Evolutionary conservation across 345 rosid species (phyloP).

Genomic region (Populus deltoides): DNA sequence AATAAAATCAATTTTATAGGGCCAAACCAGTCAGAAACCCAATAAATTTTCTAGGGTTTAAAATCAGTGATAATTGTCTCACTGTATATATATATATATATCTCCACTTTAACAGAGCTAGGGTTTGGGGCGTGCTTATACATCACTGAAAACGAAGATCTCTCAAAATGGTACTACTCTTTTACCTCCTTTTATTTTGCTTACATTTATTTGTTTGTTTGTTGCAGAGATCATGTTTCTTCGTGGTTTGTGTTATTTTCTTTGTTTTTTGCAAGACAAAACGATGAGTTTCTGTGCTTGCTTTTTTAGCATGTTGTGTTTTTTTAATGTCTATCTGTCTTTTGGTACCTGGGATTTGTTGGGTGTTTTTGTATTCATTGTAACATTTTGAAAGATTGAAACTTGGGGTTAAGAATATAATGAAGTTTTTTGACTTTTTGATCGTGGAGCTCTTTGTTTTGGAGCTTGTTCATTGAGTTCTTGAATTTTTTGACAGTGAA

Average conservation of each 20-base stretch:
- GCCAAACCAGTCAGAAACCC: neutral
- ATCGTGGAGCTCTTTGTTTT: neutral
- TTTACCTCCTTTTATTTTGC: neutral
- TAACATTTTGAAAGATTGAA: neutral
- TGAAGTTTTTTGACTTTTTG: neutral
- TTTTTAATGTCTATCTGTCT: neutral
- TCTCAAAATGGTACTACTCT: neutral
- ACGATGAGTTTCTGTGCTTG: neutral
- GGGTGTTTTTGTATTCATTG: neutral
- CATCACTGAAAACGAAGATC: neutral
- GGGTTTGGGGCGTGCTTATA: neutral
- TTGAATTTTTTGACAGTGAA: neutral
- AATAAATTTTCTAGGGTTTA: constrained; percentile 6
- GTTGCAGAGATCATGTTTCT: neutral
- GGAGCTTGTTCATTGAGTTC: neutral
- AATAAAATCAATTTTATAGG: neutral
- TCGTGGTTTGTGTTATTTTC: neutral
- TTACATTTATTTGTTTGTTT: neutral
- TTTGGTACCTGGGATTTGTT: neutral
- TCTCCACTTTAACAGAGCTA: neutral
- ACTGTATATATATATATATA: neutral
- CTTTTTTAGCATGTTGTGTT: neutral
- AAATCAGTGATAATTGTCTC: neutral
- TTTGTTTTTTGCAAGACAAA: neutral
- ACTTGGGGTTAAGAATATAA: neutral